phyloP scores from a whole-genome alignment of 2,329 filamentous ascomycete species.

The Teratosphaeria nubilosa region DNA sequence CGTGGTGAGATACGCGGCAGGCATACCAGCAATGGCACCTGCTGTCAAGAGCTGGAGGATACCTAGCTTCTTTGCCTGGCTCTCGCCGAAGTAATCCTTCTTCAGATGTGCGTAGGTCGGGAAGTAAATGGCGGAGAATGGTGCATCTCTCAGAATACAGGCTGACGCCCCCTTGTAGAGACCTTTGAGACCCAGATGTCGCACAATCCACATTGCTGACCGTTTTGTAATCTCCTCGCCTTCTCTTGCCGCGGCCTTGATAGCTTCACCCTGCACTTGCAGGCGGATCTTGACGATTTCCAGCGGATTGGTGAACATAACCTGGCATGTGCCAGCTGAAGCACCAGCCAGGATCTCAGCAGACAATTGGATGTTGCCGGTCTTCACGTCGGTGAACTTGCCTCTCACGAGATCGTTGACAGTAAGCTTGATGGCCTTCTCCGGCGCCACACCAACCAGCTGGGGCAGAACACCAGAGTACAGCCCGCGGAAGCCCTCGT shows the following conservation, averaged over 20 bases:
- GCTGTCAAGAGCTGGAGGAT: conserved; percentile 85
- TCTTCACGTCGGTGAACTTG: conserved; percentile 62
- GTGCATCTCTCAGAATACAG: conserved; percentile 88
- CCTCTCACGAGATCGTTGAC: conserved; percentile 88
- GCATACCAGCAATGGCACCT: conserved; percentile 66
- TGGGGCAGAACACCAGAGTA: conserved; percentile 95
- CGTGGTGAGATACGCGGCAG: conserved; percentile 72
- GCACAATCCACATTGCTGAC: conserved; percentile 95
- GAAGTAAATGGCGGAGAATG: conserved; percentile 99
- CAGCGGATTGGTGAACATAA: conserved; percentile 93
- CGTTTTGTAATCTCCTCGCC: conserved; percentile 74
- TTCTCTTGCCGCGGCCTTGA: conserved; percentile 61
- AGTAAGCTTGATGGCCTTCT: conserved; percentile 98
- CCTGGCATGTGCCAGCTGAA: conserved; percentile 85
- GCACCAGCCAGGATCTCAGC: conserved; percentile 82
- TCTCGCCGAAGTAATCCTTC: conserved; percentile 86
- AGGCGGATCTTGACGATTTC: conserved; percentile 99
- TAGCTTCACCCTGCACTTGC: conserved; percentile 91
- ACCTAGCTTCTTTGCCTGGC: conserved; percentile 74
- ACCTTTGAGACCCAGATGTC: conserved; percentile 84
- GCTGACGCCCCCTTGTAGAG: conserved; percentile 95
- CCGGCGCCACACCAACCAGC: conserved; percentile 93
- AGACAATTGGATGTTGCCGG: conserved; percentile 58
- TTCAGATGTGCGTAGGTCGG: conserved; percentile 93
- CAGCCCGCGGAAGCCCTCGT: conserved; percentile 79